Percentiles rank a stretch among this genome's conserved stretches.
Conservation (phyloP, 106 monocot species). For the Xerophyta viscosa region DNA sequence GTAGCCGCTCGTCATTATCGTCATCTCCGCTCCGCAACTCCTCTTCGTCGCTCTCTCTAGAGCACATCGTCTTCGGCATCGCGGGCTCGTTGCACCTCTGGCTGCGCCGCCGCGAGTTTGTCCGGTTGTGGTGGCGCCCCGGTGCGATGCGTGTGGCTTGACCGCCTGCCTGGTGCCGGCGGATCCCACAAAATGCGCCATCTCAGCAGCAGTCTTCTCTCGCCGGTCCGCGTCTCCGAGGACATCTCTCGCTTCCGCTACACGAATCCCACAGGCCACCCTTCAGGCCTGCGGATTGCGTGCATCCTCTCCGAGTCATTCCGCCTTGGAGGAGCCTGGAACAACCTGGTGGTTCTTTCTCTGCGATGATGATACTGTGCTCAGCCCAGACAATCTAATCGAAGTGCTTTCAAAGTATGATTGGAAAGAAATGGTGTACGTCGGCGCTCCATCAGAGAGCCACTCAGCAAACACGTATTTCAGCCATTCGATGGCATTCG, state of each 20-base stretch:
- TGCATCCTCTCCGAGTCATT: conserved; percentile 70
- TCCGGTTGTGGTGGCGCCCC: conserved; percentile 81
- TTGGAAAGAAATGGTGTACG: conserved; percentile 76
- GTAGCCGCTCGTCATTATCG: too few relatives aligned
- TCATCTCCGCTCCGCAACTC: too few relatives aligned
- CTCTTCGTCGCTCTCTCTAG: conserved; percentile 21
- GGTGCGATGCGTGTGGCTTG: conserved; percentile 76
- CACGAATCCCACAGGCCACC: conserved; percentile 88
- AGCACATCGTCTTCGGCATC: conserved; percentile 78
- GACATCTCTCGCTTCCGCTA: conserved; percentile 80
- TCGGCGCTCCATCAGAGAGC: conserved; percentile 76
- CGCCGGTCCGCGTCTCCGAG: conserved; percentile 61
- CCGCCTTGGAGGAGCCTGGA: conserved; percentile 40
- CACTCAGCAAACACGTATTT: conserved; percentile 86
- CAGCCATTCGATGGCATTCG: conserved; percentile 88
- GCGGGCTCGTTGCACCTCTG: conserved; percentile 73
- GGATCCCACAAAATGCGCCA: too few relatives aligned
- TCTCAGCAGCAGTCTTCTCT: conserved; percentile 29
- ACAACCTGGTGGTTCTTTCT: conserved; percentile 78
- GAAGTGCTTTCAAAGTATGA: conserved; percentile 73
- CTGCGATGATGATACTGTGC: conserved; percentile 82
- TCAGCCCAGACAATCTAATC: conserved; percentile 75
- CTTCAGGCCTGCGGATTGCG: conserved; percentile 84
- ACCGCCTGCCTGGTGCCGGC: conserved; percentile 18
- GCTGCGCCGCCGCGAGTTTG: conserved; percentile 53